These are phyloP conservation scores for Phialophora macrospora DNA, from an alignment of 2,329 filamentous ascomycete genomes.

Conservation along the genomic window DNA sequence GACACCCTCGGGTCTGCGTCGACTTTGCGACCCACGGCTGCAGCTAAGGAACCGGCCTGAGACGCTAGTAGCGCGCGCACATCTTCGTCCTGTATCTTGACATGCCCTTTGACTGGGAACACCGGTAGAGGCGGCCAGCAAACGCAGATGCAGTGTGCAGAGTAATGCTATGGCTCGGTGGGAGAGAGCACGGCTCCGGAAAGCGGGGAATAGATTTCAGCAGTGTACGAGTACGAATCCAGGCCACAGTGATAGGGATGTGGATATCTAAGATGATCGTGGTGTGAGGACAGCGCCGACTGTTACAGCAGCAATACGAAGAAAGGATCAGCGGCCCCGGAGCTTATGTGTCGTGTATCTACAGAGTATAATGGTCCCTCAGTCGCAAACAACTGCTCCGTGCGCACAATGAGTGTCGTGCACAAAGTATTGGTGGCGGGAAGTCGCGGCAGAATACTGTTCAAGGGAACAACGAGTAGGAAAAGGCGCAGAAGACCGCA, in stretches of 20 bases:
- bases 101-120: neutral
- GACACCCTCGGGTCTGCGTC: conserved; percentile 18
- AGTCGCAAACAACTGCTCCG: conserved; percentile 17
- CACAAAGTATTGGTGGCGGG: conserved; percentile 23
- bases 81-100: conserved; percentile 7
- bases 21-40: conserved; percentile 27
- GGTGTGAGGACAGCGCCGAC: neutral
- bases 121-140: neutral
- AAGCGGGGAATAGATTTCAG: neutral
- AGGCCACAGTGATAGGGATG: neutral
- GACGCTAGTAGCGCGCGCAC: conserved; percentile 30
- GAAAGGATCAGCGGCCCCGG: neutral
- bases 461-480: neutral
- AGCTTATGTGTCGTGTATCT: conserved; percentile 15
- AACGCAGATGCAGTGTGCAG: neutral
- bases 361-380: neutral
- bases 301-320: conserved; percentile 1
- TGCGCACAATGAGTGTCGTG: neutral
- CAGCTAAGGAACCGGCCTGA: conserved; percentile 29
- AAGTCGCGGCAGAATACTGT: conserved; percentile 16
- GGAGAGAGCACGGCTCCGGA: neutral
- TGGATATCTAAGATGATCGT: neutral
- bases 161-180: conserved; percentile 2
- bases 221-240: neutral
- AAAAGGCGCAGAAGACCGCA: conserved; percentile 19